Percentiles rank a stretch among this genome's conserved stretches.
These are phyloP conservation scores for Pseudogymnoascus sp. DNA, from an alignment of 2,329 filamentous ascomycete species.

Conservation along the genomic window DNA sequence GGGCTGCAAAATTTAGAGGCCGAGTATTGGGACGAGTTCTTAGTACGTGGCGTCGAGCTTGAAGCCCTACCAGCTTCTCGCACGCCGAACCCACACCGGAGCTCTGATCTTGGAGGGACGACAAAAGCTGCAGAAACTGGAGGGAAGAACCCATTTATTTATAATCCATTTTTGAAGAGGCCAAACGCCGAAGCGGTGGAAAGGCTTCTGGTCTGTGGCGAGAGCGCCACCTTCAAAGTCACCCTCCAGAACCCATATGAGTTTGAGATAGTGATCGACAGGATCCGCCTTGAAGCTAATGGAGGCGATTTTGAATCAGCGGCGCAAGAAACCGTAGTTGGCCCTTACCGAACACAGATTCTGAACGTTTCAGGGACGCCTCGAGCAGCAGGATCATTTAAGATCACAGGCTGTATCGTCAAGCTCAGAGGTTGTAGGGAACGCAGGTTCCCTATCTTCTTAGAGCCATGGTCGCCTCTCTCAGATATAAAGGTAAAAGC, in stretches of 20 bases:
- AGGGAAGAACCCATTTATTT: conserved; percentile 75
- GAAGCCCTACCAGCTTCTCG: conserved; percentile 55
- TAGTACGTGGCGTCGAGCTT: conserved; percentile 71
- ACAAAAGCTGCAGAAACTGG: conserved; percentile 35
- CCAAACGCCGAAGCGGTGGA: conserved; percentile 54
- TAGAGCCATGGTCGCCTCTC: conserved; percentile 66
- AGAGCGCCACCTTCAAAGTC: conserved; percentile 70
- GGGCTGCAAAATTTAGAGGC: conserved; percentile 65
- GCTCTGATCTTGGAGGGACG: conserved; percentile 42
- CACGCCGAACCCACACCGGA: conserved; percentile 59
- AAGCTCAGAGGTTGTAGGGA: conserved; percentile 77
- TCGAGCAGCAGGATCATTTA: conserved; percentile 59
- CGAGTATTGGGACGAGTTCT: conserved; percentile 95
- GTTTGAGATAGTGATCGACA: conserved; percentile 84
- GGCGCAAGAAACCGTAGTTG: conserved; percentile 61
- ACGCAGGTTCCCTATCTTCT: conserved; percentile 78
- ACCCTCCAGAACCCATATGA: conserved; percentile 93
- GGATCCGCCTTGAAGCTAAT: conserved; percentile 66
- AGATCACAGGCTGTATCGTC: conserved; percentile 70
- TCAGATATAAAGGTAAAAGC: conserved; percentile 69
- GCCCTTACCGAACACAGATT: conserved; percentile 76
- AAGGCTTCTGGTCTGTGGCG: conserved; percentile 69
- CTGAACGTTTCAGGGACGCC: conserved; percentile 66
- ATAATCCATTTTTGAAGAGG: conserved; percentile 82
- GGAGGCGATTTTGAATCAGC: conserved; percentile 66